Evolutionary conservation across 2,329 filamentous ascomycete species (phyloP).

Genomic region (Endocalyx cinctus): DNA sequence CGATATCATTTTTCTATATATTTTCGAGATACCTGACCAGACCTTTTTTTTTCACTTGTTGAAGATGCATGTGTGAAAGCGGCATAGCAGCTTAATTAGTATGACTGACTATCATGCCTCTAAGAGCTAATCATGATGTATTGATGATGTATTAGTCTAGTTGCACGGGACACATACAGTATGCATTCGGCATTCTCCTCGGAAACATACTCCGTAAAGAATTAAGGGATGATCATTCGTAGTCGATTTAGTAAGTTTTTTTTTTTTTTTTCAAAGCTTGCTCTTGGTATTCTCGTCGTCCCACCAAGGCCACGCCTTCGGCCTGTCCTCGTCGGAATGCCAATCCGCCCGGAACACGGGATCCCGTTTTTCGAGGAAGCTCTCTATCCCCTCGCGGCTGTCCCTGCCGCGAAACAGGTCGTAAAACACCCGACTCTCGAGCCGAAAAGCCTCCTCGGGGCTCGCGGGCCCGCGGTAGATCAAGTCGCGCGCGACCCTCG

Average conservation of each 20-base stretch:
- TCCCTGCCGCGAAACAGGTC: slow-evolving; percentile 55
- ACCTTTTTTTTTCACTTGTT: slow-evolving; percentile 2
- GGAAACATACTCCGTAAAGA: no score
- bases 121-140: no score
- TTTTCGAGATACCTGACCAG: slow-evolving; percentile 12
- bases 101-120: no score
- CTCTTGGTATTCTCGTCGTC: slow-evolving; percentile 47
- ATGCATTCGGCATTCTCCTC: no score
- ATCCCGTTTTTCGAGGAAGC: slow-evolving; percentile 66
- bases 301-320: slow-evolving; percentile 66
- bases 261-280: slow-evolving; percentile 6
- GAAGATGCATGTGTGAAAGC: no score
- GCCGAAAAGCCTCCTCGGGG: slow-evolving; percentile 64
- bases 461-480: slow-evolving; percentile 47
- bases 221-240: neutral
- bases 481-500: slow-evolving; percentile 65
- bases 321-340: slow-evolving; percentile 54
- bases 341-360: slow-evolving; percentile 58
- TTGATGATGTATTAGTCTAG: no score
- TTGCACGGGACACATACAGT: no score
- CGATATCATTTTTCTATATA: neutral
- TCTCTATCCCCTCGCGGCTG: slow-evolving; percentile 61
- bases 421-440: slow-evolving; percentile 62
- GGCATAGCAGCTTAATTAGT: no score
- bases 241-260: neutral